These are phyloP conservation scores for Phlebiopsis flavidoalba DNA, from an alignment of 768 basidiomycete genomes.

Conservation along the genomic window DNA sequence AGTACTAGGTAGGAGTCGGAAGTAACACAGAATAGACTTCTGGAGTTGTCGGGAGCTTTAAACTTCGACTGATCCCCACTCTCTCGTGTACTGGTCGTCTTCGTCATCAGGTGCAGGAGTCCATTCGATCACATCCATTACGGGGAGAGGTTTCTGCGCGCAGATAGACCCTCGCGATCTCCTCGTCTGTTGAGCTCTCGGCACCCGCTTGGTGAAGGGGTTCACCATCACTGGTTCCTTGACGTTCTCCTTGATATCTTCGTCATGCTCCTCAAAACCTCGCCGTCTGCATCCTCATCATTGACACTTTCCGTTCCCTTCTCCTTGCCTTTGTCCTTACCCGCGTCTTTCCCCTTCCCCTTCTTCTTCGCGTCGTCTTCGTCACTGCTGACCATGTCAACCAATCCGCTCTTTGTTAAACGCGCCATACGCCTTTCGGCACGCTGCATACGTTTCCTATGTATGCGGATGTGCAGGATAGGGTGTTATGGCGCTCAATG, in stretches of 20 bases:
- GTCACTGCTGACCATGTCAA: slow-evolving; percentile 19
- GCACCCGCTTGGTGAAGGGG: background rate
- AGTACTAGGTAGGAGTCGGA: too few species aligned
- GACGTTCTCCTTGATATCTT: background rate
- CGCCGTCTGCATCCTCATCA: background rate
- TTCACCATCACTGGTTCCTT: background rate
- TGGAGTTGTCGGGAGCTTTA: background rate
- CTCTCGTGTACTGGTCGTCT: background rate
- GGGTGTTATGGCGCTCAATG: slow-evolving; percentile 20
- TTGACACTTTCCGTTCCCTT: background rate
- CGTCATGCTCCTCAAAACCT: background rate
- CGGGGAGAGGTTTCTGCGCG: background rate
- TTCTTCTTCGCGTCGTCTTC: slow-evolving; percentile 17
- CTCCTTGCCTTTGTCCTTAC: background rate
- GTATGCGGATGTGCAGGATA: slow-evolving; percentile 22
- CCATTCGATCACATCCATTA: background rate
- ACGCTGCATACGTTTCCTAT: slow-evolving; percentile 23
- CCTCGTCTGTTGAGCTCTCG: background rate
- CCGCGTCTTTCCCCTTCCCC: slow-evolving; percentile 4
- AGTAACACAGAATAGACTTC: too few species aligned
- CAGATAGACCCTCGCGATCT: background rate
- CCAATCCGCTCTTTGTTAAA: slow-evolving; percentile 19
- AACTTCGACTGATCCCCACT: slow-evolving; percentile 3
- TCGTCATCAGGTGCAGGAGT: background rate
- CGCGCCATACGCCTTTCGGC: slow-evolving; percentile 20